Conservation (phyloP, 2,329 filamentous ascomycete species). For the Colletotrichum shisoi region DNA sequence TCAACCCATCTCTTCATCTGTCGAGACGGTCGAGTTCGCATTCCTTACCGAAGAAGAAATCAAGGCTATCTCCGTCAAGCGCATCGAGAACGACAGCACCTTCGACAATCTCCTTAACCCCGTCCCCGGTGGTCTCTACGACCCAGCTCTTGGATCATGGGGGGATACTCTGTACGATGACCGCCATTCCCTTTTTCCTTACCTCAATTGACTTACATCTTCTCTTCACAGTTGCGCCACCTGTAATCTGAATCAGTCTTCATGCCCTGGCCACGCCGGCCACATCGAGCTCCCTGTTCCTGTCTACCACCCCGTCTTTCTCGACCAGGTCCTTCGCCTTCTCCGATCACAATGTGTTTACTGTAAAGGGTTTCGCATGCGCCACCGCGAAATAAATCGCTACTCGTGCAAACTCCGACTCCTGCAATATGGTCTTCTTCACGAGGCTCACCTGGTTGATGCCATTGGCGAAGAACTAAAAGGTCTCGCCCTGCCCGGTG, state of each 20-base stretch:
- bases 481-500: slow-evolving; percentile 52
- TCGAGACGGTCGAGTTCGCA: slow-evolving; percentile 88
- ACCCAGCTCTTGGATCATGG: slow-evolving; percentile 89
- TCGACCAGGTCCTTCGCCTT: slow-evolving; percentile 88
- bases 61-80: slow-evolving; percentile 86
- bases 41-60: slow-evolving; percentile 86
- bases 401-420: slow-evolving; percentile 86
- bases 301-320: slow-evolving; percentile 95
- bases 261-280: slow-evolving; percentile 90
- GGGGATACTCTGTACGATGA: slow-evolving; percentile 77
- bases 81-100: slow-evolving; percentile 91
- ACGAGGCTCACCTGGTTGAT: slow-evolving; percentile 70
- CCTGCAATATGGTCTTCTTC: slow-evolving; percentile 81
- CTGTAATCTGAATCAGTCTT: slow-evolving; percentile 81
- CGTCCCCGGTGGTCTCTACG: slow-evolving; percentile 89
- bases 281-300: slow-evolving; percentile 94
- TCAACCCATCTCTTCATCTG: slow-evolving; percentile 82
- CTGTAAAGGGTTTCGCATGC: slow-evolving; percentile 84
- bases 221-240: slow-evolving; percentile 76
- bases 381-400: slow-evolving; percentile 77
- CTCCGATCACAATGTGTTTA: slow-evolving; percentile 89
- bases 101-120: slow-evolving; percentile 92
- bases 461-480: slow-evolving; percentile 58
- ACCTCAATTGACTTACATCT: slow-evolving; percentile 36
- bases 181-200: slow-evolving; percentile 1